Base-by-base conservation (phyloP, 1,284 basidiomycete species). In the Coniferiporia weirii region DNA sequence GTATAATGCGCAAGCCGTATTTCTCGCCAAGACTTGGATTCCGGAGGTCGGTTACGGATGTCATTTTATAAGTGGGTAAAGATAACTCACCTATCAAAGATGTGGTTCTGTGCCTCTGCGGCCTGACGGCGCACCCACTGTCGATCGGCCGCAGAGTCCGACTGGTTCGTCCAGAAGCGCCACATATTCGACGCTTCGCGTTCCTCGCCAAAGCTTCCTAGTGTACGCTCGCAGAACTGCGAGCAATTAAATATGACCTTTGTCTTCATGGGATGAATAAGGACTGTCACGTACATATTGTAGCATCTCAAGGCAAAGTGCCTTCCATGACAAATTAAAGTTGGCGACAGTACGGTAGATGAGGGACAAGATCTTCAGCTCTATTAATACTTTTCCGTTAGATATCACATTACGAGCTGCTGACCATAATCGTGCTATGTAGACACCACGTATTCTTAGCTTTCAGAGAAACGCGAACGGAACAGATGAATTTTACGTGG, bases 21-120 rank as follows among this genome's bases (percentile, higher is more conserved):
- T 87, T 83, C 68, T 91, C 89, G 35, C 90, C 90, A 32, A 91
- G 80, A 66, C 86, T 87, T 40, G 15, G 51, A n/a, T 45, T 54
- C 10, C 13, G 4, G 38, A 17, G 36, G 54, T 40, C 52, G 9
- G 15, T 13, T 48, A 20, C 47, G 4, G 10, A 8, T 15, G 32
- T 40, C 9, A 32, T 6, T 35, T 45, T 47, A n/a, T n/a, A n/a
- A n/a, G 38, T 44, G 15, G 43, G 35, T n/a, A 32, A 36, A 46
- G 51, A 56, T 64, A 17, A 65, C 71, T 52, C 44, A 81, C 81
- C 80, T 83, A 70, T 91, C 91, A 69, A 90, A 93, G 64, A 95
- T 91, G 68, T 94, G 88, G 71, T 94, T 94, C 71, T 94, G 91
- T 22, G 91, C 91, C 70, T 94, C 93, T 0, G 90, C 89, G 1